phyloP scores from a whole-genome alignment of 2,329 filamentous ascomycete genomes.

The Fusarium burgessii region DNA sequence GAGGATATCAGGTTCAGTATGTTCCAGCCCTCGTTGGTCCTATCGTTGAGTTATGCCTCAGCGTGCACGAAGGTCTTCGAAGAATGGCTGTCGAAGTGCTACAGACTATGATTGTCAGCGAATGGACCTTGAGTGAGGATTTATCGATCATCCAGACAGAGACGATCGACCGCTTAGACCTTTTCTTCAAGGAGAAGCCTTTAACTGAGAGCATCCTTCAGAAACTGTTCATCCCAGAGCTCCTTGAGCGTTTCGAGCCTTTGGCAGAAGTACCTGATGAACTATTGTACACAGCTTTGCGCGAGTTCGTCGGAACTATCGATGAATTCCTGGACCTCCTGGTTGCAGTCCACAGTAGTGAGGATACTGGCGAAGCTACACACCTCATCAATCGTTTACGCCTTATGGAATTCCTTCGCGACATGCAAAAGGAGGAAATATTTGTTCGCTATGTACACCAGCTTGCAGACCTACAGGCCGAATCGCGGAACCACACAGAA shows the following conservation, averaged over 20 bases:
- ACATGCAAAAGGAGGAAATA: slow-evolving; percentile 97
- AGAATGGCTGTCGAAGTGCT: slow-evolving; percentile 92
- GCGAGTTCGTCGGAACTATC: slow-evolving; percentile 83
- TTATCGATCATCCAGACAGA: slow-evolving; percentile 92
- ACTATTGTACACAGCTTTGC: slow-evolving; percentile 79
- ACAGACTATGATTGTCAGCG: slow-evolving; percentile 98
- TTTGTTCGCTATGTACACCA: slow-evolving; percentile 97
- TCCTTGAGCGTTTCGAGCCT: slow-evolving; percentile 82
- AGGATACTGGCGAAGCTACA: slow-evolving; percentile 78
- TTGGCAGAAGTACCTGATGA: slow-evolving; percentile 76
- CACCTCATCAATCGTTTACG: slow-evolving; percentile 89
- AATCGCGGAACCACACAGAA: slow-evolving; percentile 83
- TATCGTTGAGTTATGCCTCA: slow-evolving; percentile 93
- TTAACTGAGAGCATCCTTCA: slow-evolving; percentile 90
- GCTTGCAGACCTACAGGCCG: slow-evolving; percentile 80
- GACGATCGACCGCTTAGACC: slow-evolving; percentile 93
- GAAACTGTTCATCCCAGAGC: slow-evolving; percentile 90
- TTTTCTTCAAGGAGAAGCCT: slow-evolving; percentile 88
- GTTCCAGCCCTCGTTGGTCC: slow-evolving; percentile 91
- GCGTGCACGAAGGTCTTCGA: slow-evolving; percentile 91
- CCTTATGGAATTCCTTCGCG: slow-evolving; percentile 94
- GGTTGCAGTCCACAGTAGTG: slow-evolving; percentile 86
- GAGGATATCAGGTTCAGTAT: slow-evolving; percentile 98
- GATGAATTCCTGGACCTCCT: slow-evolving; percentile 93
- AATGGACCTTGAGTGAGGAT: slow-evolving; percentile 96